These are phyloP conservation scores for Exophiala xenobiotica DNA, from an alignment of 2,329 filamentous ascomycete species.

Conservation along the genomic window DNA sequence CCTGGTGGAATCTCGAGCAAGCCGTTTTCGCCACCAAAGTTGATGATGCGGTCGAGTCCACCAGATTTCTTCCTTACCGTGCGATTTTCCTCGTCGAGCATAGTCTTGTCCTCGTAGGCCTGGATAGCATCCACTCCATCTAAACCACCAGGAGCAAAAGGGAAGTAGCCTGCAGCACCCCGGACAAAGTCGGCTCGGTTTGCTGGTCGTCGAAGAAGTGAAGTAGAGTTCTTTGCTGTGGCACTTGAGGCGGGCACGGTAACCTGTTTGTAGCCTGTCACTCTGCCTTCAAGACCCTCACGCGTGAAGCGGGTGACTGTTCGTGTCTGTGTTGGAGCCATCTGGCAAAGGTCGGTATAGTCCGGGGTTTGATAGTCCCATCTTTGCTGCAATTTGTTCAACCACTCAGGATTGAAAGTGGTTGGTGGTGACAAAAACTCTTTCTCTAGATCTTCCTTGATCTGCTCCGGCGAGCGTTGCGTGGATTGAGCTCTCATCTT, in stretches of 20 bases:
- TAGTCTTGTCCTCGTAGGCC: conserved; percentile 74
- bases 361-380: conserved; percentile 77
- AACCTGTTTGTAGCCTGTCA: conserved; percentile 91
- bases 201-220: conserved; percentile 79
- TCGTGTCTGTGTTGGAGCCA: conserved; percentile 87
- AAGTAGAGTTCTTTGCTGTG: conserved; percentile 94
- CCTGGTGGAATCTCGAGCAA: conserved; percentile 81
- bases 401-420: conserved; percentile 78
- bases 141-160: conserved; percentile 86
- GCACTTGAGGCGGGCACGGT: conserved; percentile 86
- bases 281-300: conserved; percentile 86
- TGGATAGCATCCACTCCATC: conserved; percentile 84
- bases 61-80: conserved; percentile 37
- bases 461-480: conserved; percentile 30
- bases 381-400: conserved; percentile 81
- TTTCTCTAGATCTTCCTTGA: conserved; percentile 70
- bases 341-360: conserved; percentile 77
- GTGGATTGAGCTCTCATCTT: conserved; percentile 1
- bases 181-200: conserved; percentile 86
- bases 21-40: conserved; percentile 72
- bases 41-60: conserved; percentile 79
- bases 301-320: conserved; percentile 92
- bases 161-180: conserved; percentile 89
- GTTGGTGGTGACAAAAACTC: conserved; percentile 78
- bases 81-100: conserved; percentile 50